Percentiles rank a stretch among this genome's conserved stretches.
These are phyloP conservation scores for Yarrowia yakushimensis DNA, from an alignment of 805 yeast species.

Conservation along the genomic window DNA sequence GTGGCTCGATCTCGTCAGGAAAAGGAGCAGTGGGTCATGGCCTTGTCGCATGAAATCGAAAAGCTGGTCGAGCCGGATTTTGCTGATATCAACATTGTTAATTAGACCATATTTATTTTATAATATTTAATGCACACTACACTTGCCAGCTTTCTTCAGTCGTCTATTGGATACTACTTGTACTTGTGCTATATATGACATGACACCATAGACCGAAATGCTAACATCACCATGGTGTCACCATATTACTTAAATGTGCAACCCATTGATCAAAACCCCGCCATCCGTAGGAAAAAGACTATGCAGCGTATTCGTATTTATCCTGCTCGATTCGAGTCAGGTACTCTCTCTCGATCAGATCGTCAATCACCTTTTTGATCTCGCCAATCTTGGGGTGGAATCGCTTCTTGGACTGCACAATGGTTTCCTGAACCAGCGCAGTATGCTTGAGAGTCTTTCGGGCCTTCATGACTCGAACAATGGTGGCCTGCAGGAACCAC, in stretches of 20 bases:
- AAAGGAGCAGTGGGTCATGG: conserved; percentile 74
- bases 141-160: not conserved
- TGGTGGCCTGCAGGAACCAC: conserved; percentile 83
- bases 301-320: conserved; percentile 79
- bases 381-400: conserved; percentile 84
- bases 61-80: conserved; percentile 27
- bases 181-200: not conserved
- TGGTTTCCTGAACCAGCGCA: conserved; percentile 78
- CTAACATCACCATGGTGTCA: not conserved
- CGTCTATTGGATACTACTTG: not conserved
- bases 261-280: not conserved
- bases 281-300: not conserved
- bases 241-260: no score
- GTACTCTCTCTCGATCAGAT: conserved; percentile 80
- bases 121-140: not conserved
- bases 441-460: conserved; percentile 76
- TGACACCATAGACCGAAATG: not conserved
- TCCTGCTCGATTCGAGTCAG: conserved; percentile 70
- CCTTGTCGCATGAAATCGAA: conserved; percentile 38
- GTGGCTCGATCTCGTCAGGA: conserved; percentile 80
- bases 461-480: conserved; percentile 95
- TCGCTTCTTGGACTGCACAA: conserved; percentile 75
- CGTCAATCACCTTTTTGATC: conserved; percentile 81
- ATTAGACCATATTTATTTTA: not conserved
- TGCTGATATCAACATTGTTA: conserved; percentile 29